Conservation (phyloP, 1,284 basidiomycete species). For the Athelia psychrophila region DNA sequence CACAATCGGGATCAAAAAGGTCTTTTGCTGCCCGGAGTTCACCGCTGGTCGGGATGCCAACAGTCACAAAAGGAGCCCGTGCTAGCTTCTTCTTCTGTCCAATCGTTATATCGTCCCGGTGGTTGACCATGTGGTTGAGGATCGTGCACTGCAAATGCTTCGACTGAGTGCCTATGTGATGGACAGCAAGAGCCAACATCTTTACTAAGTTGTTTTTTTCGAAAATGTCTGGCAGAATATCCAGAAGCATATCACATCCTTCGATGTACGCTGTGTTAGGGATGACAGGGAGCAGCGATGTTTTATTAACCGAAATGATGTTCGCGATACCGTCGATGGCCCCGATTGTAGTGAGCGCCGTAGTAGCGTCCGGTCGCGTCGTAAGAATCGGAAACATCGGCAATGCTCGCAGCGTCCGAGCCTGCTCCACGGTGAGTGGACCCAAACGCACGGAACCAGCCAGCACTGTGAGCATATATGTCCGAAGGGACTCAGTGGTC, state of each 20-base stretch:
- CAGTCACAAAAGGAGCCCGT: slow-evolving; percentile 23
- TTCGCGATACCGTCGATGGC: slow-evolving; percentile 8
- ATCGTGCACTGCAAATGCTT: slow-evolving; percentile 21
- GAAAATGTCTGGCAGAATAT: slow-evolving; percentile 23
- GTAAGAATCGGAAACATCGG: slow-evolving; percentile 38
- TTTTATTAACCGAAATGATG: slow-evolving; percentile 20
- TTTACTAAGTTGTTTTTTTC: slow-evolving; percentile 18
- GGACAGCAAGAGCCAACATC: slow-evolving; percentile 23
- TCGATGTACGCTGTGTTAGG: slow-evolving; percentile 25
- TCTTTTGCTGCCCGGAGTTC: slow-evolving; percentile 15
- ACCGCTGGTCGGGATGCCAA: slow-evolving; percentile 17
- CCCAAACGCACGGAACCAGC: slow-evolving; percentile 20
- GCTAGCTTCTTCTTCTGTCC: slow-evolving; percentile 19
- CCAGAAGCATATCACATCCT: slow-evolving; percentile 13
- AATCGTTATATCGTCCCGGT: slow-evolving; percentile 19
- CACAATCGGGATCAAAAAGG: slow-evolving; percentile 30
- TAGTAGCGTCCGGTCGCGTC: too few relatives aligned
- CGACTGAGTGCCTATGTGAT: slow-evolving; percentile 25
- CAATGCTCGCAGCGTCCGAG: slow-evolving; percentile 17
- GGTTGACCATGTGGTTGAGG: slow-evolving; percentile 22
- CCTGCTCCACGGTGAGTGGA: slow-evolving; percentile 11
- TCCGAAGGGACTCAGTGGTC: slow-evolving; percentile 6
- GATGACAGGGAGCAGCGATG: slow-evolving; percentile 27
- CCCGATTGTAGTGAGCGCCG: not conserved
- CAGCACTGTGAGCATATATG: slow-evolving; percentile 10